Evolutionary conservation across 2,329 filamentous ascomycete species (phyloP).

Genomic region (Calonectria hawksworthii): DNA sequence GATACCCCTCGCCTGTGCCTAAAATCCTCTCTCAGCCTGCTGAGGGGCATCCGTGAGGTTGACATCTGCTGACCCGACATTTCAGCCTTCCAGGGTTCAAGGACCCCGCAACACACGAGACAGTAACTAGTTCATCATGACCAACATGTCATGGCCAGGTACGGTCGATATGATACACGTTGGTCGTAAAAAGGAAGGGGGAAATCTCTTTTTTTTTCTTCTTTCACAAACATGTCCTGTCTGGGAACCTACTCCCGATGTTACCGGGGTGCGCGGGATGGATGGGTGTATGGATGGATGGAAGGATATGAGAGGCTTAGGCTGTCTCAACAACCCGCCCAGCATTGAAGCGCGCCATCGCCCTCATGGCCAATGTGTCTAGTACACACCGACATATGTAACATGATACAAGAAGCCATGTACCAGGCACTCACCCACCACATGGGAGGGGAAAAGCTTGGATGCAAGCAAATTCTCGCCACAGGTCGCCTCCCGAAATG

Average conservation of each 20-base stretch:
- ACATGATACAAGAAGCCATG: neutral
- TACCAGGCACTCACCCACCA: slow-evolving; percentile 12
- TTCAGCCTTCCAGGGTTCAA: slow-evolving; percentile 18
- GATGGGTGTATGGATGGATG: slow-evolving; percentile 5
- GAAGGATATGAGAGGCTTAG: slow-evolving; percentile 27
- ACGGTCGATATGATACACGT: slow-evolving; percentile 10
- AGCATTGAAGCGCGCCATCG: slow-evolving; percentile 26
- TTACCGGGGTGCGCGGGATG: slow-evolving; percentile 19
- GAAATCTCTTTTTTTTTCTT: slow-evolving; percentile 16
- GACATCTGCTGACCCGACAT: slow-evolving; percentile 16
- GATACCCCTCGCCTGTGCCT: slow-evolving; percentile 26
- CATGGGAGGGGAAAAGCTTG: slow-evolving; percentile 16
- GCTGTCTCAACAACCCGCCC: slow-evolving; percentile 29
- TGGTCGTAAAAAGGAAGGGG: neutral
- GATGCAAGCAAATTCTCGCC: slow-evolving; percentile 19
- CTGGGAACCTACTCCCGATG: slow-evolving; percentile 28
- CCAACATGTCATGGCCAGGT: neutral
- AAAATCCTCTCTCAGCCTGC: slow-evolving; percentile 8
- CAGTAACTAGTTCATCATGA: slow-evolving; percentile 13
- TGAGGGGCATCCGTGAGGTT: slow-evolving; percentile 17
- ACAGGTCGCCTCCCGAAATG: slow-evolving; percentile 19
- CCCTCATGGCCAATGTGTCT: slow-evolving; percentile 10
- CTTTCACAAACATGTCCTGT: slow-evolving; percentile 19
- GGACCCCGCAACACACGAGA: slow-evolving; percentile 8
- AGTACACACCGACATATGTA: slow-evolving; percentile 3